Base-by-base conservation (phyloP, 352 stramenopile species). In the Pythium sp. region DNA sequence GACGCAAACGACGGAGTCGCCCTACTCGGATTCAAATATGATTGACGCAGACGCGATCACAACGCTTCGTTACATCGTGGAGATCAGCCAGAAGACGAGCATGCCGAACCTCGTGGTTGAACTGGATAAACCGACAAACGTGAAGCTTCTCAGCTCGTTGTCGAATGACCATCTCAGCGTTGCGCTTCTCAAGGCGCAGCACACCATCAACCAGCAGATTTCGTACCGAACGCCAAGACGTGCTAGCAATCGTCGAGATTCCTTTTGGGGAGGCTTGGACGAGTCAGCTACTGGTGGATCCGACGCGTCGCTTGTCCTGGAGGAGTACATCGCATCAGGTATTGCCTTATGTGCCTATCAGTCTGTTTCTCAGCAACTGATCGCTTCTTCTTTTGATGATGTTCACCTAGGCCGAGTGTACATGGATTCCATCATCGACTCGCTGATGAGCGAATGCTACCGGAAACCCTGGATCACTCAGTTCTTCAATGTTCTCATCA, bases 1-100 rank as follows among this genome's bases (percentile, higher is more conserved):
- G 41, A 89, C 82, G 5, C 72, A 78, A 26, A 63, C 78, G 4
- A 86, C 76, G 0, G 75, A 81, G 51, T 75, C 75, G 8, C 68
- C 73, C 51, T 94, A 91, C 63, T 77, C 84, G 0, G 86, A 94
- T 54, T 78, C 82, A 6, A 94, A 94, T 59, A 94, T 94, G 86
- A 76, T 94, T 6, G 86, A 94, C 53, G 84, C 86, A 5, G 81
- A 94, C 58, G 86, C 86, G 11, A 94, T 94, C 68, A 94, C 86
- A 6, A 91, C 83, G 34, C 74, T 94, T 67, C 82, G 84, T 1
- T 92, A 91, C 62, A 94, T 94, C 26, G 78, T 94, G 15, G 86
- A 94, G 76, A 92, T 90, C 63, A 90, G 78, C 36, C 82, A 91
- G 64, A 81, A 78, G 26, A 79, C 75, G 5, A 63, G 65, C 24